Conservation (phyloP, 2,329 filamentous ascomycete species). For the Karstenula rhodostoma region DNA sequence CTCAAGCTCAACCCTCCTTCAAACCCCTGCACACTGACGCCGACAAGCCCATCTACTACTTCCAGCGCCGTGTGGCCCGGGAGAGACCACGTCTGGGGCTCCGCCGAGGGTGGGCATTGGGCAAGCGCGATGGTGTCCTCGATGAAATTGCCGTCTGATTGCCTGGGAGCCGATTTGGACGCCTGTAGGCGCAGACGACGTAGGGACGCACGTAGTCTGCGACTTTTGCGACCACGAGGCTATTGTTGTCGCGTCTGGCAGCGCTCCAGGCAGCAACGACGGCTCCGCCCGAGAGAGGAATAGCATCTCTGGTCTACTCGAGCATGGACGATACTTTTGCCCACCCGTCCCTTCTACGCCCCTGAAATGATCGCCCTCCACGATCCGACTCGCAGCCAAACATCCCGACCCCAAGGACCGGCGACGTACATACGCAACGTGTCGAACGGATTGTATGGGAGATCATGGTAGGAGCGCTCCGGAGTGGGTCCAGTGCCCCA, state of each 20-base stretch:
- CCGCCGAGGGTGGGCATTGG: conserved; percentile 28
- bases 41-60: conserved; percentile 50
- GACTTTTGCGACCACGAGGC: conserved; percentile 32
- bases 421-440: neutral
- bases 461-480: conserved; percentile 3
- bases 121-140: conserved; percentile 55
- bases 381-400: conserved; percentile 1
- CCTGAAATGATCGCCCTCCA: neutral
- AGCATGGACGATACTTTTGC: neutral
- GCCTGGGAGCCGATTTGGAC: conserved; percentile 49
- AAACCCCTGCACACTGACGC: conserved; percentile 40
- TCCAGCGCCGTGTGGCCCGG: conserved; percentile 49
- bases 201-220: conserved; percentile 48
- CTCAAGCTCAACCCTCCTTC: conserved; percentile 40
- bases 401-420: neutral
- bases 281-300: neutral
- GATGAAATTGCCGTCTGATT: conserved; percentile 55
- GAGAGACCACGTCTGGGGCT: conserved; percentile 32
- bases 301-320: conserved; percentile 1
- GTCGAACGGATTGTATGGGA: neutral
- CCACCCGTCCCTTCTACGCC: neutral
- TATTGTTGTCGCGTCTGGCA: neutral
- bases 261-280: neutral
- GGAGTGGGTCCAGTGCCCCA: neutral
- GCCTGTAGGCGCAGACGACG: conserved; percentile 46